Base-by-base conservation (phyloP, 371 early-diverging fungal species). In the Umbelopsis sp. region DNA sequence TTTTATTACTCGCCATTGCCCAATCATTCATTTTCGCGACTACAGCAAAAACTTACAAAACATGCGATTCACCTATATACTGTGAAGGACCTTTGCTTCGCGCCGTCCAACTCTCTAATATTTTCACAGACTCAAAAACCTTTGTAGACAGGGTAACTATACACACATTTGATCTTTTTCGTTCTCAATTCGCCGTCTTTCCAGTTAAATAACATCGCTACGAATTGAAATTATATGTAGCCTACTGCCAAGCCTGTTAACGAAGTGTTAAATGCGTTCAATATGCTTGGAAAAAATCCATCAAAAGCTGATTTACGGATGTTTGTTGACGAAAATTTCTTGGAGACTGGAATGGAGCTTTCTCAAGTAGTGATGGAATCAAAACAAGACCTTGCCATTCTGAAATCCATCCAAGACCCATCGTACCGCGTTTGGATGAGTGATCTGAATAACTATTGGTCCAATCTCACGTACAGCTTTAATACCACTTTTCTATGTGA, bases 81-180 rank as follows among this genome's bases (percentile, higher is more conserved):
- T 93, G 93, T 78, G 74, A 82, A n/a, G 90, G 92, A 20, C 77
- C 79, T 14, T 44, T 92, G 4, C 72, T 93, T 18, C 74, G 85
- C 11, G 73, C 83, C 0, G 85, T 93, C 11, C 92, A 93, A 65
- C 69, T 87, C 65, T 84, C 89, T 11, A 63, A 69, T 18, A 62
- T 91, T 2, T 92, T 79, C 73, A 57, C 75, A 1, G 94, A 94
- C 70, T 91, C 91, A 44, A 94, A 94, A 74, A 87, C 88, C 9
- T 88, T 89, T 80, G 88, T 88, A 14, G 88, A 88, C 67, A 86
- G 75, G 82, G 86, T 85, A 77, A 71, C 10, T 57, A 57, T 53
- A 22, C 38, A 2, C 4, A n/a, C 12, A 37, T 67, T 18, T 9
- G 11, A 9, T 50, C 16, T 41, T 41, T 20, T 16, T 20, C 38